Conservation (phyloP, 2,329 filamentous ascomycete genomes). For the Neoascochyta sp. region DNA sequence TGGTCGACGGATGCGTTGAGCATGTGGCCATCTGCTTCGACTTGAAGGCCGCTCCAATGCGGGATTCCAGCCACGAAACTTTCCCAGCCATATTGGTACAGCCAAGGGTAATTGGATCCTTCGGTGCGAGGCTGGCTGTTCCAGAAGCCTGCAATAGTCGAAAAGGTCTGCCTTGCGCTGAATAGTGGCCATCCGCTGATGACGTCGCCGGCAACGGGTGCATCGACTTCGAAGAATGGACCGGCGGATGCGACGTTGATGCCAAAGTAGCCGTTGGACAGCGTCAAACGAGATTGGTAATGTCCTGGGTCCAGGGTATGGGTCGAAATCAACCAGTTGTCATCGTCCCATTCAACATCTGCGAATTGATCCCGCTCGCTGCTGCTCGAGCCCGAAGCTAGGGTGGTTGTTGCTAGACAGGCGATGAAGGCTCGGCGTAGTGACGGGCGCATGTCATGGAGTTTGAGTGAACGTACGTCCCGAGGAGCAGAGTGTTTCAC, state of each 20-base stretch:
- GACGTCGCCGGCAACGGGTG: conserved; percentile 48
- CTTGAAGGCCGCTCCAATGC: conserved; percentile 60
- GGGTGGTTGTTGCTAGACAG: conserved; percentile 9
- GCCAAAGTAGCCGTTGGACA: conserved; percentile 60
- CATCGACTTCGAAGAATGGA: conserved; percentile 59
- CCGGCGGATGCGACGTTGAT: conserved; percentile 61
- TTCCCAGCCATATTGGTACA: conserved; percentile 66
- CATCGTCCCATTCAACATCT: conserved; percentile 57
- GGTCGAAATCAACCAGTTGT: conserved; percentile 55
- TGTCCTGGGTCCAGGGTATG: conserved; percentile 54
- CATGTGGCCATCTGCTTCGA: conserved; percentile 53
- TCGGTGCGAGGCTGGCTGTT: conserved; percentile 57
- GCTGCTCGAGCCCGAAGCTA: conserved; percentile 12
- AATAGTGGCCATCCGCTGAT: conserved; percentile 67
- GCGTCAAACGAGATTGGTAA: conserved; percentile 55
- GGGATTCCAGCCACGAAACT: conserved; percentile 69
- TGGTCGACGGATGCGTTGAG: conserved; percentile 60
- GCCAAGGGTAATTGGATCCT: conserved; percentile 63
- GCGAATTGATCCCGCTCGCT: conserved; percentile 22
- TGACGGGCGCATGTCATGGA: conserved; percentile 7
- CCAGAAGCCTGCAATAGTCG: conserved; percentile 65
- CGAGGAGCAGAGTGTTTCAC: too few species aligned
- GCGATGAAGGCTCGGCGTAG: conserved; percentile 5
- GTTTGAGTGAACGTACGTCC: too few species aligned
- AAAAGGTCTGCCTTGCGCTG: conserved; percentile 60